A percentile compares a stretch with the other conserved stretches of the same genome.
phyloP scores from a whole-genome alignment of 1,139 yeast genomes.

The Spathaspora sp. region DNA sequence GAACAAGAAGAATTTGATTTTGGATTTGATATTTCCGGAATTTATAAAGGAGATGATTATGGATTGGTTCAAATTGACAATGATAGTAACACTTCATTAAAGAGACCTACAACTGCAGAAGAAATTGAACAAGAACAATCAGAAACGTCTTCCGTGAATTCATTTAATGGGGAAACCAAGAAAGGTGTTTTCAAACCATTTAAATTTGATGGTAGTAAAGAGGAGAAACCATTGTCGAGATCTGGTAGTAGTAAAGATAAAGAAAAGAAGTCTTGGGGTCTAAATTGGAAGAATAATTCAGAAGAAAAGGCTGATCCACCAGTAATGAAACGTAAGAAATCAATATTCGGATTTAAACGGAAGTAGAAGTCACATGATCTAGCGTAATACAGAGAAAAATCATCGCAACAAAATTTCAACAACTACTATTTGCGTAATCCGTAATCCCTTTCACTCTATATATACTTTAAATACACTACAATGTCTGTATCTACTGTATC shows the following conservation, averaged over 20 bases:
- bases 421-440: not conserved
- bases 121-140: slow-evolving; percentile 12
- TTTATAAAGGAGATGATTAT: slow-evolving; percentile 36
- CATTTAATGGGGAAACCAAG: slow-evolving; percentile 12
- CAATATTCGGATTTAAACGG: slow-evolving; percentile 41
- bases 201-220: slow-evolving; percentile 14
- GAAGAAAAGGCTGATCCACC: slow-evolving; percentile 12
- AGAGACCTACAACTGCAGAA: slow-evolving; percentile 10
- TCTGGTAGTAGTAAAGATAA: slow-evolving; percentile 15
- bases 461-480: no score
- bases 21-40: slow-evolving; percentile 34
- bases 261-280: slow-evolving; percentile 46
- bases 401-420: not conserved
- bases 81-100: slow-evolving; percentile 13
- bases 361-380: slow-evolving; percentile 21
- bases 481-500: slow-evolving; percentile 24
- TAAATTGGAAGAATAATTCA: slow-evolving; percentile 33
- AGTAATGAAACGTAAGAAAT: slow-evolving; percentile 15
- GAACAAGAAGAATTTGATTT: slow-evolving; percentile 29
- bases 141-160: slow-evolving; percentile 15
- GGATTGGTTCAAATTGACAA: slow-evolving; percentile 13
- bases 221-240: slow-evolving; percentile 10
- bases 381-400: not conserved
- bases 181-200: slow-evolving; percentile 13
- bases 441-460: no score